Base-by-base conservation (phyloP, 768 basidiomycete genomes). In the Kwoniella dendrophila region DNA sequence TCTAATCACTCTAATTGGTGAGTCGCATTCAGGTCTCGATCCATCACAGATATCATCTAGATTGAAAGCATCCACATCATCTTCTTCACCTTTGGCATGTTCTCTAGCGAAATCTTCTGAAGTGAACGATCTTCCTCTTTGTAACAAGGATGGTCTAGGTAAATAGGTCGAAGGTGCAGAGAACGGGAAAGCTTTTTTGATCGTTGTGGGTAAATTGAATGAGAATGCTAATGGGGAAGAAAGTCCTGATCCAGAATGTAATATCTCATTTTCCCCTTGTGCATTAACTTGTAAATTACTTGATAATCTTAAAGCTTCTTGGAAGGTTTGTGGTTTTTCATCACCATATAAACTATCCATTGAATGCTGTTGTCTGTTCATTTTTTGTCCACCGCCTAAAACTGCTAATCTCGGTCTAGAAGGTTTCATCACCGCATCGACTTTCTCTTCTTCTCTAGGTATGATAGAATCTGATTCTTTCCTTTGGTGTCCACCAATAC, bases 71-170 rank as follows among this genome's bases (percentile, higher is more conserved):
- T 63, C 66, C 11, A 54, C 57, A 3, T 44, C 54, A 12, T 48
- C 41, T 32, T 41, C 47, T 1, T 22, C 27, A 32, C 51, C 40
- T 26, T 36, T 58, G 11, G 58, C 45, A 8, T 56, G 53, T 30
- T 73, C 65, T 33, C 67, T 54, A 20, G 59, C 66, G 50, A 73
- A 72, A 41, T 76, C 75, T 48, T 72, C 71, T 3, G 70, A 71
- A n/a, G 75, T 76, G 64, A 74, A 76, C 20, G 69, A 72, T 11
- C 69, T 67, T 38, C 75, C 75, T n/a, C 75, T 59, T 45, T 72
- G 71, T 3, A 76, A 60, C 7, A 76, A 70, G 3, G 70, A 71
- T 38, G 67, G 67, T 11, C 65, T 61, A 14, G 59, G 64, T 18
- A 63, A n/a, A 5, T 45, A 48, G 10, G 38, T 26, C 2, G 62